Base-by-base conservation (phyloP, 305 asterid genomes). In the Plantago coronopus region DNA sequence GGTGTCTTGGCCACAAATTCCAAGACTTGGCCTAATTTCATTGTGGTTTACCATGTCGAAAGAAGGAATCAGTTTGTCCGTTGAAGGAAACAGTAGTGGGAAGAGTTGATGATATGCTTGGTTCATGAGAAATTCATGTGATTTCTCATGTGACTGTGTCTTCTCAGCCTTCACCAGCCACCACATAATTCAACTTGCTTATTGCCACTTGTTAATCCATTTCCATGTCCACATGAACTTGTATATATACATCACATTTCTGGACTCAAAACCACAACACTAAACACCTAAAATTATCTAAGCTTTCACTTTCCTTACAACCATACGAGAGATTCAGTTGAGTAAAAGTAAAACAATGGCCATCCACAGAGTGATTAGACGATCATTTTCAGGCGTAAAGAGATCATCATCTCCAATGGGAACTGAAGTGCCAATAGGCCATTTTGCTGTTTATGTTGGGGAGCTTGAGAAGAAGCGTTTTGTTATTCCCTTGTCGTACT, bases 371-470 rank as follows among this genome's bases (percentile, higher is more conserved):
- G 58, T 56, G 47, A 46, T 62, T n/a, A 49, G 40, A 69, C 20
- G 64, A 6, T 61, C 73, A 40, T 47, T 62, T 34, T 61, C 54
- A 23, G 20, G 18, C 3, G 19, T 38, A 13, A 45, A n/a, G 7
- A 19, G 21, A n/a, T n/a, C n/a, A 61, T 18, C 58, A 22, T 12
- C 51, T 29, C 31, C 57, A 46, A 9, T 17, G 13, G 19, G 55
- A n/a, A 19, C 45, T 27, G 62, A 44, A 3, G 50, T 67, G 17
- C 66, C 65, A 8, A 68, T 48, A 40, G 73, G 81, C 17, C 72
- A 79, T 64, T 54, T 69, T 21, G 77, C 75, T 18, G 64, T 75
- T 7, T 79, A 76, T 20, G 75, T 72, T 6, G 84, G 84, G 48
- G 77, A 79, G 48, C 31, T 18, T 18, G 68, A 70, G 48, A 77